Base-by-base conservation (phyloP, 768 basidiomycete species). In the Lentinula raphanica region DNA sequence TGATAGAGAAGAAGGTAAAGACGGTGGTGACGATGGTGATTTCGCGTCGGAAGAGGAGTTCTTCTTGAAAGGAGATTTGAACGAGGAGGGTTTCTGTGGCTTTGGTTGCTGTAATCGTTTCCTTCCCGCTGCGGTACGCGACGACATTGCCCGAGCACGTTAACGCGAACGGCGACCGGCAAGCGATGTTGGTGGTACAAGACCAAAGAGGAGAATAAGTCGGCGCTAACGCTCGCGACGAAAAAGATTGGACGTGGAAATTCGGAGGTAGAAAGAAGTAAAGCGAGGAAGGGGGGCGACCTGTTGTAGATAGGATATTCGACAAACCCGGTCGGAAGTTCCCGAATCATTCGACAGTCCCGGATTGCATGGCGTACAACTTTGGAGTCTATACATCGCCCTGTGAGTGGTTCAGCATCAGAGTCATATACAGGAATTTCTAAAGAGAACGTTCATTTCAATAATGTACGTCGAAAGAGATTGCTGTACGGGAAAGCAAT, bases 101-200 rank as follows among this genome's bases (percentile, higher is more conserved):
- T 32, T 27, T 55, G 57, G 56, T 21, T 58, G 42, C 9, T 58
- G 49, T 13, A 62, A 31, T 19, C 58, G 50, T 38, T 62, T 62
- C 44, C 58, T 59, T 45, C 58, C 58, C 40, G 58, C 50, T 3
- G 58, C 58, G 13, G 58, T 39, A 13, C 58, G 54, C 23, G 58
- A 59, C 9, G 58, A 59, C 58, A 59, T 59, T 11, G 29, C 32
- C 29, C 32, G 36, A 32, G 11, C 27, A 31, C 17, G 49, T 35
- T 35, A 23, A 50, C 29, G 11, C 17, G 29, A n/a, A 28, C 7
- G 17, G 8, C 7, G 7, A 35, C 0, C 6, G 8, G 9, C 42
- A 19, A 44, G 23, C n/a, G 21, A 23, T 9, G 19, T 12, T 21
- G 21, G 8, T 9, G 23, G 42, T 8, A 44, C 21, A 23, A n/a